Evolutionary conservation across 2,329 filamentous ascomycete species (phyloP), one percentile per base, ranked within the genome.

Genomic region (Albifimbria verrucaria): DNA sequence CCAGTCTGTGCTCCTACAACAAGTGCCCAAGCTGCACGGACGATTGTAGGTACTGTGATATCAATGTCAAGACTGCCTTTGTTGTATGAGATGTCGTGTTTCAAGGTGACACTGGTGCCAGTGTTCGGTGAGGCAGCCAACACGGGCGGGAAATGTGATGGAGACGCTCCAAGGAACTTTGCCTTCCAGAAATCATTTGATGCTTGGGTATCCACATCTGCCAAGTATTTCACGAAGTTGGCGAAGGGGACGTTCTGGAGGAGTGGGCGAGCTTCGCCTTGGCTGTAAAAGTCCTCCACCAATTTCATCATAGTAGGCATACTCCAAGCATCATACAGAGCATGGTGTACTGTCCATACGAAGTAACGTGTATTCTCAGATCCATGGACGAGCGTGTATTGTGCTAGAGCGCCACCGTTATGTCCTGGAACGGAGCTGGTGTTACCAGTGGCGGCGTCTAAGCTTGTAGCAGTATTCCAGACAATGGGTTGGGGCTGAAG

Each of bases 21-120:
- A 3, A 82, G 64, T 0, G 77, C 77, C 80, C 79, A 83, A 1
- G 79, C 79, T 20, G 75, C 77, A 22, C 78, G 75, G 25, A 82
- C 75, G 12, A 56, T 39, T 12, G 52, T 53, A 73, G 74, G 57
- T 76, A 77, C 42, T 75, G 73, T 48, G 67, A 61, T 21, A 21
- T 51, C 43, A n/a, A 50, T 43, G 18, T 44, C 25, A 7, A 50
- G 49, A 18, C 22, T 45, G 11, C 23, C 39, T 11, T 23, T 45
- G 46, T 15, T 36, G 46, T 22, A 48, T 7, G 20, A n/a, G 25
- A 22, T 36, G 4, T 24, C 25, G 22, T 36, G 46, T 26, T 48
- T 25, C 9, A 48, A 36, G 2, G 46, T 48, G 25, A 36, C 26
- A 11, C 25, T 36, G 26, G 24, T n/a, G 24, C n/a, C 25, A 39